Evolutionary conservation across 2,329 filamentous ascomycete species (phyloP).

Genomic region (Penicillium sp.): DNA sequence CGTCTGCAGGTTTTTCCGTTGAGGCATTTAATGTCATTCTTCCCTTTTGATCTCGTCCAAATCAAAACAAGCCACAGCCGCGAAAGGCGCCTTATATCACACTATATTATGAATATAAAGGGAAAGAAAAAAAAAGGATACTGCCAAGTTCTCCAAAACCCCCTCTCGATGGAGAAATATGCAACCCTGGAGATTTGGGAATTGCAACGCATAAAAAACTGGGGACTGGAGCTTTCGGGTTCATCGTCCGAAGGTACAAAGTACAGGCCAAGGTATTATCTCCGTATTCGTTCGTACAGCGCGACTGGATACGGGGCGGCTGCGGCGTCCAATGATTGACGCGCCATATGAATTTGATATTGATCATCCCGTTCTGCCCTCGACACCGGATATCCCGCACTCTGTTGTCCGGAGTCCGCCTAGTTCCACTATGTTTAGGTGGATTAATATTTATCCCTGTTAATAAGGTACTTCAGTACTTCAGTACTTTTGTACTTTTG

Average conservation of each 20-base stretch:
- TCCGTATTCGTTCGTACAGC: conserved; percentile 5
- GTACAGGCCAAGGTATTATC: conserved; percentile 3
- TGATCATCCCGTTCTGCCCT: conserved; percentile 16
- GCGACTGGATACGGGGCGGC: conserved; percentile 20
- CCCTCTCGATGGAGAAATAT: neutral
- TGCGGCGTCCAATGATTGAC: conserved; percentile 25
- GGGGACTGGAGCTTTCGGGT: conserved; percentile 16
- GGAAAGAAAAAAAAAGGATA: neutral
- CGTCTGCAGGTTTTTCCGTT: conserved; percentile 3
- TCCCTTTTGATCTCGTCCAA: neutral
- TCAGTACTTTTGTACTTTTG: neutral
- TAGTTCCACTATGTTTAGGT: neutral
- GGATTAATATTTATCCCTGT: neutral
- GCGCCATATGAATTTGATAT: conserved; percentile 23
- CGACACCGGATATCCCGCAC: conserved; percentile 19
- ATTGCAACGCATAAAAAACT: conserved; percentile 16
- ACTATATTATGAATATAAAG: neutral
- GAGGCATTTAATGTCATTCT: neutral
- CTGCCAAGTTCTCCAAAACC: neutral
- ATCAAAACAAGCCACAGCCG: conserved; percentile 15
- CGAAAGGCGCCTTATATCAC: conserved; percentile 15
- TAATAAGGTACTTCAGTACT: neutral
- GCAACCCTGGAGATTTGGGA: neutral
- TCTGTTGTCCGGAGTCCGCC: conserved; percentile 8
- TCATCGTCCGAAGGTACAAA: conserved; percentile 18